These are phyloP conservation scores for Chrysoporthe puriensis DNA, from an alignment of 2,329 filamentous ascomycete species.

Conservation along the genomic window DNA sequence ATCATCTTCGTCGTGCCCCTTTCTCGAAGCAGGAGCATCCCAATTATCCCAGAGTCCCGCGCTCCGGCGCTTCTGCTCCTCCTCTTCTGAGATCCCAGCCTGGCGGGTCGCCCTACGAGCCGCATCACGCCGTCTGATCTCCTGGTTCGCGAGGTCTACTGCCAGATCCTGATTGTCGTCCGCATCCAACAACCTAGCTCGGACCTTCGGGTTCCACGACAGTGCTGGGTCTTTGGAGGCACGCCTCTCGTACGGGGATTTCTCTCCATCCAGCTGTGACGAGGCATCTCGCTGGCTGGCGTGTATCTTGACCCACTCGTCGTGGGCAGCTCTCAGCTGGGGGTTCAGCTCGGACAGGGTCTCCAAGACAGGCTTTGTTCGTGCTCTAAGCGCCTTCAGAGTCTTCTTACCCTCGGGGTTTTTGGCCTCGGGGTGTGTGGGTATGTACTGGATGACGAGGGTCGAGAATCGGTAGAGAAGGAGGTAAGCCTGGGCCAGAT, in stretches of 20 bases:
- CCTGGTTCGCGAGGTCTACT: constrained; percentile 73
- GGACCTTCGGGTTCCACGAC: constrained; percentile 42
- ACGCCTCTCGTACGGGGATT: constrained; percentile 48
- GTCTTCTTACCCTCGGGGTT: constrained; percentile 66
- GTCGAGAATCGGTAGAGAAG: constrained; percentile 88
- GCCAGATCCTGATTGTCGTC: constrained; percentile 75
- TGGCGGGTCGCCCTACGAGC: constrained; percentile 60
- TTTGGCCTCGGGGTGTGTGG: constrained; percentile 75
- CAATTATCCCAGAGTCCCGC: constrained; percentile 50
- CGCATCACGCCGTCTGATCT: constrained; percentile 70
- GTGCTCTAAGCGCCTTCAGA: constrained; percentile 56
- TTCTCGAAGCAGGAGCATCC: constrained; percentile 37
- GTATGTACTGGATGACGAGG: constrained; percentile 77
- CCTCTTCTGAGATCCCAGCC: constrained; percentile 59
- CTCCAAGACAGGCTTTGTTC: constrained; percentile 62
- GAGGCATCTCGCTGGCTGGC: constrained; percentile 38
- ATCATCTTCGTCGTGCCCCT: constrained; percentile 44
- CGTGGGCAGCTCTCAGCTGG: constrained; percentile 71
- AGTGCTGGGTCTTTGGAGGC: constrained; percentile 65
- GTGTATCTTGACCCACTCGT: constrained; percentile 66
- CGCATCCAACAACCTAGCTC: constrained; percentile 67
- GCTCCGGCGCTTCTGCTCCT: constrained; percentile 58
- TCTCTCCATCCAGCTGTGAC: constrained; percentile 30
- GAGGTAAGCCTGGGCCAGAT: constrained; percentile 86
- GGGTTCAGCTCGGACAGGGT: constrained; percentile 81